Evolutionary conservation across 2,329 filamentous ascomycete species (phyloP).

Genomic region (Knufia fluminis): DNA sequence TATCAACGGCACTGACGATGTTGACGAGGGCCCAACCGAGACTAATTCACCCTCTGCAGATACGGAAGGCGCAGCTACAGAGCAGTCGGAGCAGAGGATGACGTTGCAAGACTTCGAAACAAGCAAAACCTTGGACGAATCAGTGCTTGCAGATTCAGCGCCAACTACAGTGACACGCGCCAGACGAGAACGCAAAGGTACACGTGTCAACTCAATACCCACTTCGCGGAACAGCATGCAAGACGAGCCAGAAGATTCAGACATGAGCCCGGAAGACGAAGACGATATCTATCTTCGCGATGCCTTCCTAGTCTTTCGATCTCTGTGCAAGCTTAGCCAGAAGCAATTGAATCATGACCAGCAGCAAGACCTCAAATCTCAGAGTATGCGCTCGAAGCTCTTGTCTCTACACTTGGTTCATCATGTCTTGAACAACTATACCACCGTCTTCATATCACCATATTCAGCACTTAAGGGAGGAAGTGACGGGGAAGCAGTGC

Average conservation of each 20-base stretch:
- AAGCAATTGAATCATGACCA: constrained; percentile 85
- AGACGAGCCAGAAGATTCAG: constrained; percentile 33
- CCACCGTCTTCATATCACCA: constrained; percentile 80
- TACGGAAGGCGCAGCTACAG: constrained; percentile 34
- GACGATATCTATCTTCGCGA: constrained; percentile 97
- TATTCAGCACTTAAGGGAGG: constrained; percentile 86
- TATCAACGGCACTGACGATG: constrained; percentile 24
- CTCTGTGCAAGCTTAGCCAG: constrained; percentile 94
- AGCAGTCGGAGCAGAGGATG: constrained; percentile 47
- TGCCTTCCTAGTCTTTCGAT: constrained; percentile 92
- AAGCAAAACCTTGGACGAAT: constrained; percentile 56
- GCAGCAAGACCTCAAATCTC: constrained; percentile 81
- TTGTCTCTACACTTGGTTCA: constrained; percentile 93
- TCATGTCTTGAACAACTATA: constrained; percentile 89
- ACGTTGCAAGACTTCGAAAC: constrained; percentile 62
- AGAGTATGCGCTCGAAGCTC: constrained; percentile 95
- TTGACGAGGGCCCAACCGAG: constrained; percentile 13
- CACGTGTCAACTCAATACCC: constrained; percentile 37
- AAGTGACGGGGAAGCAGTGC: constrained; percentile 70
- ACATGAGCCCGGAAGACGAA: constrained; percentile 45
- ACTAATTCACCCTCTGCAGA: constrained; percentile 9
- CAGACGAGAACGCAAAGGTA: constrained; percentile 37
- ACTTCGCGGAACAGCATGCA: constrained; percentile 26
- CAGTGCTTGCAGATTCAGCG: constrained; percentile 56
- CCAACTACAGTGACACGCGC: constrained; percentile 58